These are phyloP conservation scores for Sporobolus alterniflorus DNA, from an alignment of 202 grass and related monocot genomes.

Conservation along the genomic window DNA sequence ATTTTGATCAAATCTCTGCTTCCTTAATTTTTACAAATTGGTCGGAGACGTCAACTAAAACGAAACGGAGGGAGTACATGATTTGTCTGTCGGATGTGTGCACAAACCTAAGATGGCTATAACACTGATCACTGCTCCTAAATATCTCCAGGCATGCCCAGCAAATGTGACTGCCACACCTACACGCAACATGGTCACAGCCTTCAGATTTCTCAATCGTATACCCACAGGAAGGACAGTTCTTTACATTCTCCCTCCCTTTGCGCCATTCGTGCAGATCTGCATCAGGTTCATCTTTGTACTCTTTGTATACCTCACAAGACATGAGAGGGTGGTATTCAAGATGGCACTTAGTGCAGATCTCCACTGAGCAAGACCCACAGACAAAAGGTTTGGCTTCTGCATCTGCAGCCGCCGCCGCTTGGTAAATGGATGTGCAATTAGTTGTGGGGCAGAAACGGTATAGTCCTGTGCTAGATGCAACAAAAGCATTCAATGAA, in stretches of 20 bases:
- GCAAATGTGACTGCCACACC: constrained; percentile 82
- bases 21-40: too few relatives aligned
- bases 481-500: constrained; percentile 74
- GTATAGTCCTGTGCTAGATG: constrained; percentile 66
- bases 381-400: constrained; percentile 71
- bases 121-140: constrained; percentile 69
- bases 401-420: constrained; percentile 33
- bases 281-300: constrained; percentile 80
- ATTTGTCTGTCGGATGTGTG: constrained; percentile 50
- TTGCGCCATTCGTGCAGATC: constrained; percentile 69
- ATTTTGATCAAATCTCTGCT: too few relatives aligned
- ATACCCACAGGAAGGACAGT: constrained; percentile 72
- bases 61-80: too few relatives aligned
- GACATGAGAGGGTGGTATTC: constrained; percentile 84
- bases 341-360: constrained; percentile 85
- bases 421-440: constrained; percentile 77
- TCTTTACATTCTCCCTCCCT: constrained; percentile 77
- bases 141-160: constrained; percentile 85
- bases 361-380: constrained; percentile 77
- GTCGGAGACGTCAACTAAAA: too few relatives aligned
- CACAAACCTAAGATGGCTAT: constrained; percentile 66
- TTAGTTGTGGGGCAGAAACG: constrained; percentile 85
- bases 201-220: constrained; percentile 90
- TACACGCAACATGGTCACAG: constrained; percentile 91
- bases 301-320: constrained; percentile 83